A percentile compares a stretch with the other conserved stretches of the same genome.
Conservation (phyloP, 352 stramenopile species). For the Globisporangium cystogenes region DNA sequence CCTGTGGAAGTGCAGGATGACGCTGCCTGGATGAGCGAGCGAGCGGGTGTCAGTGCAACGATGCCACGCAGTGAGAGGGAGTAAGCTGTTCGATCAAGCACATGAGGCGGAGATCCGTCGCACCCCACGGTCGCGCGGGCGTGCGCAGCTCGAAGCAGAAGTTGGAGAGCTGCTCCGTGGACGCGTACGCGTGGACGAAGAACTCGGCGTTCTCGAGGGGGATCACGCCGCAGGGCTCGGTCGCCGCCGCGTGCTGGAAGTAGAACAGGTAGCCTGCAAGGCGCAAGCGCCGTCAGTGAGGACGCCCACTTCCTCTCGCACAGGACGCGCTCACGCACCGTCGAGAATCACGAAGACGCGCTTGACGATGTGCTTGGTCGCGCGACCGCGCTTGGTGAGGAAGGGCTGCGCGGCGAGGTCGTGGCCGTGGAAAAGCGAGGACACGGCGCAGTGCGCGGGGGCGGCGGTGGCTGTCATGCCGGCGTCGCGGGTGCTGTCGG, state of each 20-base stretch:
- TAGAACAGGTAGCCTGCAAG: conserved; percentile 69
- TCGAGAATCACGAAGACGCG: conserved; percentile 76
- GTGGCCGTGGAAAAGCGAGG: conserved; percentile 47
- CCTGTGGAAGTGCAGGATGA: conserved; percentile 73
- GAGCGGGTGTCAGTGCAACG: neutral
- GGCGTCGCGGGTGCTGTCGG: neutral
- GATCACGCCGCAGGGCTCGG: conserved; percentile 56
- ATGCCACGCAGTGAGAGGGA: neutral
- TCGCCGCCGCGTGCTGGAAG: conserved; percentile 49
- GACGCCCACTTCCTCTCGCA: neutral
- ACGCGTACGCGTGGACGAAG: conserved; percentile 67
- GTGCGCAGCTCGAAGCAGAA: conserved; percentile 72
- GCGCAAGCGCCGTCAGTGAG: neutral
- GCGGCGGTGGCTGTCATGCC: neutral
- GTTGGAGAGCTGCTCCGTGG: conserved; percentile 50
- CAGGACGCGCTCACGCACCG: conserved; percentile 22
- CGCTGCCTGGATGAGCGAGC: conserved; percentile 26
- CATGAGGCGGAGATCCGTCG: neutral
- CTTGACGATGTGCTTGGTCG: conserved; percentile 58
- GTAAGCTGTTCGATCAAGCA: neutral
- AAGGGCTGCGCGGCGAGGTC: conserved; percentile 62
- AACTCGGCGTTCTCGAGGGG: conserved; percentile 61
- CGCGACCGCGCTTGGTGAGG: conserved; percentile 68
- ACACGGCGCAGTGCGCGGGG: neutral
- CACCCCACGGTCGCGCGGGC: conserved; percentile 55